These are phyloP conservation scores for Ogataea degrootiae DNA, from an alignment of 805 yeast genomes.

Conservation along the genomic window DNA sequence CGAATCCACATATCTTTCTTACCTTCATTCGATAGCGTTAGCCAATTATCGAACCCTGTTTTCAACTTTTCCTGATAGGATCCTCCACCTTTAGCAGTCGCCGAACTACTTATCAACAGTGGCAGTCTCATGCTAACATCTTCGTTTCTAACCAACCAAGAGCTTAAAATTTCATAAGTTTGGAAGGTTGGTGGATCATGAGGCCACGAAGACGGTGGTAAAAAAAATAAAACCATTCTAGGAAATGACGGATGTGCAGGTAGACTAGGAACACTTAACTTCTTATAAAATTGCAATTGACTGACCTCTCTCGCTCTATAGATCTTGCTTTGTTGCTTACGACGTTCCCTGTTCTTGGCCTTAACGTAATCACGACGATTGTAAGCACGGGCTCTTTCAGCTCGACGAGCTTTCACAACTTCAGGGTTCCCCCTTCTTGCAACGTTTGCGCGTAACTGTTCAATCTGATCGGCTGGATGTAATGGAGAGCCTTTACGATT, in stretches of 20 bases:
- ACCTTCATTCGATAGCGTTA: conserved; percentile 28
- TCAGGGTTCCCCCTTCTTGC: conserved; percentile 47
- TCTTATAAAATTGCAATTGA: conserved; percentile 31
- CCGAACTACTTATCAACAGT: conserved; percentile 6
- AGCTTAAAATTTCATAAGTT: conserved; percentile 32
- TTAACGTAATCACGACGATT: conserved; percentile 44
- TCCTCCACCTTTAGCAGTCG: background rate
- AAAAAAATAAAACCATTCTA: conserved; percentile 41
- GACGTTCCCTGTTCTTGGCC: conserved; percentile 39
- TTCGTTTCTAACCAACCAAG: conserved; percentile 17
- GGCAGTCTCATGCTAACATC: conserved; percentile 21
- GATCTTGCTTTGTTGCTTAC: conserved; percentile 40
- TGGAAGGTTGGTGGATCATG: conserved; percentile 47
- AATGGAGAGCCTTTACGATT: conserved; percentile 45
- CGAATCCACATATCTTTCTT: conserved; percentile 40
- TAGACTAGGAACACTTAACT: conserved; percentile 34
- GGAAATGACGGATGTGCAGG: conserved; percentile 46
- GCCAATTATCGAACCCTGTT: conserved; percentile 45
- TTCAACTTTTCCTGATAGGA: conserved; percentile 34
- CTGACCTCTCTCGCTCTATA: conserved; percentile 36
- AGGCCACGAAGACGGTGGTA: conserved; percentile 46
- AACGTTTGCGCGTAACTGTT: conserved; percentile 41
- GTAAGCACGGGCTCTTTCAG: conserved; percentile 37
- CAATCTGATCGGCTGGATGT: conserved; percentile 49
- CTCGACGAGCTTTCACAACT: conserved; percentile 36